Evolutionary conservation across 169 alveolate species (phyloP).

Genomic region (Cryptosporidium sp.): DNA sequence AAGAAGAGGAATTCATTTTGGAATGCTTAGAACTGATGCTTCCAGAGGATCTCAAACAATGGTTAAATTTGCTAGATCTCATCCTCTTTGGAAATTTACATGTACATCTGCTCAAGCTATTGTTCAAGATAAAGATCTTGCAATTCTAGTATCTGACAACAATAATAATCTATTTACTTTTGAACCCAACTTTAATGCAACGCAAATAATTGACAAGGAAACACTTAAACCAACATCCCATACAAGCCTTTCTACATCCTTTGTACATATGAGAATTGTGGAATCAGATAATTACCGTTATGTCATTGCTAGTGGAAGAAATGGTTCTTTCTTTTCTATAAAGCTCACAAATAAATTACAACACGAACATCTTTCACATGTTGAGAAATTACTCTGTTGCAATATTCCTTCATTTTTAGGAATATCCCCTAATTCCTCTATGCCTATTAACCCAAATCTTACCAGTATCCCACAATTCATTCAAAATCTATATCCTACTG

Average conservation of each 20-base stretch:
- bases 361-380: neutral
- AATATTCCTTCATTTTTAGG: slow-evolving; percentile 55
- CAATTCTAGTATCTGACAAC: slow-evolving; percentile 52
- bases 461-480: slow-evolving; percentile 30
- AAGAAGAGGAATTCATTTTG: slow-evolving; percentile 72
- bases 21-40: slow-evolving; percentile 61
- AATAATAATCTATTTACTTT: slow-evolving; percentile 30
- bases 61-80: slow-evolving; percentile 74
- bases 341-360: slow-evolving; percentile 14
- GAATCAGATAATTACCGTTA: neutral
- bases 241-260: slow-evolving; percentile 19
- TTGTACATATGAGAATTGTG: slow-evolving; percentile 59
- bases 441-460: neutral
- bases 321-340: slow-evolving; percentile 44
- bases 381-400: slow-evolving; percentile 23
- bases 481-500: slow-evolving; percentile 41
- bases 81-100: slow-evolving; percentile 74
- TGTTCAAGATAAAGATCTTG: slow-evolving; percentile 28
- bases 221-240: slow-evolving; percentile 61
- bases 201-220: slow-evolving; percentile 66
- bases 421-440: neutral
- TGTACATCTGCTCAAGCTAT: slow-evolving; percentile 73
- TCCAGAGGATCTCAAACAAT: slow-evolving; percentile 74
- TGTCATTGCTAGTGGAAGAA: slow-evolving; percentile 69
- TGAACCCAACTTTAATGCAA: slow-evolving; percentile 55